Percentiles rank a stretch among this genome's conserved stretches.
phyloP scores from a whole-genome alignment of 176 grass and related monocot species.

The Oryza glumipatula region DNA sequence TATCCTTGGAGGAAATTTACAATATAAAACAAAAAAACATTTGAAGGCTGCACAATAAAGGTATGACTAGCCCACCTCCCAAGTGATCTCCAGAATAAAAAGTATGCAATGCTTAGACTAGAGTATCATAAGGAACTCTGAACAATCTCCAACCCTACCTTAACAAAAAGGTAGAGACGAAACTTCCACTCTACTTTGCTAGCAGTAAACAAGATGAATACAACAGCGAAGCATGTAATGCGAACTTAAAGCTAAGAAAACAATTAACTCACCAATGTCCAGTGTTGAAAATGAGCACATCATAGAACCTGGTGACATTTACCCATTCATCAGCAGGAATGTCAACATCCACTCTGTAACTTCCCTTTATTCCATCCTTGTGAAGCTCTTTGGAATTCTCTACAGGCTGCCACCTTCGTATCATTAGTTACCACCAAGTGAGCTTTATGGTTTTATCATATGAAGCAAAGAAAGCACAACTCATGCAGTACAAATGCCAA shows the following conservation, averaged over 20 bases:
- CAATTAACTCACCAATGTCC: constrained; percentile 84
- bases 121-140: neutral
- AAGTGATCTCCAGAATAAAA: neutral
- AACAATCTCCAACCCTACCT: neutral
- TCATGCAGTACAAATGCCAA: constrained; percentile 20
- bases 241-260: neutral
- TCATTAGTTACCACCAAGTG: constrained; percentile 63
- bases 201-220: neutral
- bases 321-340: constrained; percentile 74
- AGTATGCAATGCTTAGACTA: neutral
- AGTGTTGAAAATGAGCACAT: constrained; percentile 91
- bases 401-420: constrained; percentile 88
- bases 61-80: neutral
- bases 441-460: constrained; percentile 38
- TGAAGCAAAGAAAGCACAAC: neutral
- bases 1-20: neutral
- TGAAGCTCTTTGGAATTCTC: constrained; percentile 42
- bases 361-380: constrained; percentile 66
- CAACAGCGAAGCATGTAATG: neutral
- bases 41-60: neutral
- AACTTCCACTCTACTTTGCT: neutral
- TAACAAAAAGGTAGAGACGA: neutral
- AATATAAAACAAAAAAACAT: too few relatives aligned
- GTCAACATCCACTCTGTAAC: constrained; percentile 79
- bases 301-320: constrained; percentile 83